These are phyloP conservation scores for Solanum boliviense DNA, from an alignment of 257 asterid genomes.

Conservation along the genomic window DNA sequence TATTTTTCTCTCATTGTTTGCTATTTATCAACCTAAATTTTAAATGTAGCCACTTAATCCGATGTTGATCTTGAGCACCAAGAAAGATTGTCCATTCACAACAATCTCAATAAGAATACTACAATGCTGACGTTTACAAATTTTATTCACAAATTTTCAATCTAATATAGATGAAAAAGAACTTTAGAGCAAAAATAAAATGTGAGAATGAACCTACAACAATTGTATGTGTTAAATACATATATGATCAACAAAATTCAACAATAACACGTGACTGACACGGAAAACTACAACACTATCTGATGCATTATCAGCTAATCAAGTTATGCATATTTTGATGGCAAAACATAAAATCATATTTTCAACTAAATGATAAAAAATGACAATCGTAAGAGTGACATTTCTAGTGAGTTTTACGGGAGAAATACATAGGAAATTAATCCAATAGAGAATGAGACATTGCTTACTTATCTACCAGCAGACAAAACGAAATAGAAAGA, in stretches of 20 bases:
- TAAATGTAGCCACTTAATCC: not conserved
- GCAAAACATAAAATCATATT: too few relatives aligned
- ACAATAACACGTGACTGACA: not conserved
- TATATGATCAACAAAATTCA: not conserved
- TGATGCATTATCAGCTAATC: not conserved
- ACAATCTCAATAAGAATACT: too few relatives aligned
- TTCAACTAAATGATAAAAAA: too few relatives aligned
- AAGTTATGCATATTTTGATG: too few relatives aligned
- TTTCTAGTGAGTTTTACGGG: not conserved
- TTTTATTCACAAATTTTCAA: not conserved
- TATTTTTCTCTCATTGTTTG: not conserved
- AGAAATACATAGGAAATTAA: not conserved
- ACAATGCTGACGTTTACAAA: too few relatives aligned
- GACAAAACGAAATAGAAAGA: not conserved
- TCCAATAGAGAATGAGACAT: too few relatives aligned
- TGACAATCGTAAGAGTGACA: not conserved
- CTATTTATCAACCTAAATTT: not conserved
- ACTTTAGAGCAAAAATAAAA: not conserved
- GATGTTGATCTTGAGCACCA: not conserved
- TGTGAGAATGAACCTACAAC: not conserved
- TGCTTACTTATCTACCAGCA: not conserved
- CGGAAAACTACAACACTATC: not conserved
- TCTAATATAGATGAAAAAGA: not conserved
- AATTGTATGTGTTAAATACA: not conserved
- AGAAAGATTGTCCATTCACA: not conserved